Percentiles rank a stretch among this genome's conserved stretches.
phyloP scores from a whole-genome alignment of 768 basidiomycete species.

The Amyloporia xantha region DNA sequence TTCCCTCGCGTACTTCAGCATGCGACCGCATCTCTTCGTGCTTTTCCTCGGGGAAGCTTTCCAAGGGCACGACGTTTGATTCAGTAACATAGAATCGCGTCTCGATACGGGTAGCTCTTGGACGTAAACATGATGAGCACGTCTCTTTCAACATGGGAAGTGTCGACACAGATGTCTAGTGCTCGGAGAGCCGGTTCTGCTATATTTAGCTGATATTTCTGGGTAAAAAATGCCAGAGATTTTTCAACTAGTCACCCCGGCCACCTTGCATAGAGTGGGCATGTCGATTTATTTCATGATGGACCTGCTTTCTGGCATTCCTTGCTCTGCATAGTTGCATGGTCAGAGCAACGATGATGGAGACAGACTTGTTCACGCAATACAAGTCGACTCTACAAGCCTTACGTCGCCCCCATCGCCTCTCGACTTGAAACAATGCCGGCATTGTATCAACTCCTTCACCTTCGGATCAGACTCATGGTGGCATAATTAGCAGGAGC shows the following conservation, averaged over 20 bases:
- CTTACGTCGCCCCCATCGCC: conserved; percentile 6
- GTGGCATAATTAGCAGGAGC: neutral
- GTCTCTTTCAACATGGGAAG: conserved; percentile 3
- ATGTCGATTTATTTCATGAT: conserved; percentile 13
- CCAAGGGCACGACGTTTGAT: conserved; percentile 10
- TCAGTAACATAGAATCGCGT: conserved; percentile 10
- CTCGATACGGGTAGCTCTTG: conserved; percentile 8
- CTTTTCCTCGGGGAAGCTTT: conserved; percentile 7
- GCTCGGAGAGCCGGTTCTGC: conserved; percentile 11
- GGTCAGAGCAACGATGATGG: too few species aligned
- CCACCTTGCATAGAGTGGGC: conserved; percentile 7
- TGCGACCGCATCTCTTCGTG: conserved; percentile 13
- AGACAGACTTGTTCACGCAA: conserved; percentile 9
- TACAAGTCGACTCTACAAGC: conserved; percentile 13
- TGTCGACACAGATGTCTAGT: conserved; percentile 9
- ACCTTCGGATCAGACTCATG: conserved; percentile 4
- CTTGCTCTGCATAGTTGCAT: conserved; percentile 9
- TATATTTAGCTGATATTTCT: conserved; percentile 15
- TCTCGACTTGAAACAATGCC: conserved; percentile 11
- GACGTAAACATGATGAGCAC: conserved; percentile 12
- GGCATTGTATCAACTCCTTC: conserved; percentile 10
- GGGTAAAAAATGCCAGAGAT: conserved; percentile 14
- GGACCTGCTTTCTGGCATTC: conserved; percentile 14
- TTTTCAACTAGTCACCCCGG: conserved; percentile 5
- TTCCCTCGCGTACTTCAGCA: conserved; percentile 2